Percentiles rank a stretch among this genome's conserved stretches.
Evolutionary conservation across 345 rosid genomes (phyloP).

Genomic region (Ailanthus altissimus): DNA sequence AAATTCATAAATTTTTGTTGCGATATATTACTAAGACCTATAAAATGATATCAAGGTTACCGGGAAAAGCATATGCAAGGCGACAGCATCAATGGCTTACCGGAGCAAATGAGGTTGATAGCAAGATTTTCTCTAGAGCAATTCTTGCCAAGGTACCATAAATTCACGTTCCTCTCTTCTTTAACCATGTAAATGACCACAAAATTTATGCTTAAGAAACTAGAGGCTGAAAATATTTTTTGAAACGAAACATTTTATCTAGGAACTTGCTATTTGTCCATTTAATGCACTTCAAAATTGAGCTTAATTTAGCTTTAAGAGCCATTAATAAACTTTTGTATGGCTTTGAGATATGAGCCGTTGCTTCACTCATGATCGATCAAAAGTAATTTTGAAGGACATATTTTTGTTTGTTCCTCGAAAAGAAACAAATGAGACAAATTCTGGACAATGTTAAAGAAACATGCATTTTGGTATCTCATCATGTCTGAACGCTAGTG

Average conservation of each 20-base stretch:
- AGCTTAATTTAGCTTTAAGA: not conserved
- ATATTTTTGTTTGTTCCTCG: not conserved
- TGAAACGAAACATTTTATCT: not conserved
- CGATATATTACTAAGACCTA: not conserved
- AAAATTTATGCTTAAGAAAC: not conserved
- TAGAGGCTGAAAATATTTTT: not conserved
- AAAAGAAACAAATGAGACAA: not conserved
- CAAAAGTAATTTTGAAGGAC: not conserved
- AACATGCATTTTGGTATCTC: too few species aligned
- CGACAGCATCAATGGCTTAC: constrained; percentile 82
- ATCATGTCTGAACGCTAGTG: not conserved
- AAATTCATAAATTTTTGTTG: not conserved
- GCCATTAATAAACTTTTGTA: not conserved
- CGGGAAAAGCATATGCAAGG: constrained; percentile 90
- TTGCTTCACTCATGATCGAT: not conserved
- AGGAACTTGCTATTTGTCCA: not conserved
- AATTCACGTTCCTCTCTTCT: not conserved
- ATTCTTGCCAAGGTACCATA: constrained; percentile 86
- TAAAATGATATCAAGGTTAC: constrained; percentile 50
- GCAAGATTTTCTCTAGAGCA: constrained; percentile 90
- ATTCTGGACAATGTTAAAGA: not conserved
- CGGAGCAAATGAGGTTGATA: constrained; percentile 83
- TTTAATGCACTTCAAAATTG: not conserved
- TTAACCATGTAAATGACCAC: not conserved
- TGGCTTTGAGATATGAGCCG: not conserved